phyloP scores from a whole-genome alignment of 2,329 filamentous ascomycete genomes.

The Phialophora chinensis region DNA sequence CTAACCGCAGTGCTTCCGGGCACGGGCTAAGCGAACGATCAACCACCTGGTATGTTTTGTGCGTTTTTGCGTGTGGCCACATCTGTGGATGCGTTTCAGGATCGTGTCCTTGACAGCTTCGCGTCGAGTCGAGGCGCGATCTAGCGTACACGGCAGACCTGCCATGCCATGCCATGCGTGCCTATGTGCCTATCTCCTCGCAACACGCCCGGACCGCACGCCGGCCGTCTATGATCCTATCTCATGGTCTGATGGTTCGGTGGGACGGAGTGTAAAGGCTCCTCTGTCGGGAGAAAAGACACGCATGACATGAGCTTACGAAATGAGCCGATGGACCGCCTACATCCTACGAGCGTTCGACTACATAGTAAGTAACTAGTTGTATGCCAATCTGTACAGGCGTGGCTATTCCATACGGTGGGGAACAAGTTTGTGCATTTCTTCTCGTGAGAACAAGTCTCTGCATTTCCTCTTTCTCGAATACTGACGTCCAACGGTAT shows the following conservation, averaged over 20 bases:
- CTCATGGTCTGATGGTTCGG: not conserved
- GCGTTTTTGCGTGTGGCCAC: no score
- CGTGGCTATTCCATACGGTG: not conserved
- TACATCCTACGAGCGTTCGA: not conserved
- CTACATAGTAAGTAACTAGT: not conserved
- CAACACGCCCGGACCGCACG: not conserved
- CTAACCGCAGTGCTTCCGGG: not conserved
- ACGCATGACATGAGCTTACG: not conserved
- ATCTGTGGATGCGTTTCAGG: not conserved
- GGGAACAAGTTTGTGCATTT: not conserved
- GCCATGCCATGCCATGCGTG: not conserved
- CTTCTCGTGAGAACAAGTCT: not conserved
- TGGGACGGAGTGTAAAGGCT: no score
- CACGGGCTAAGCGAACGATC: not conserved
- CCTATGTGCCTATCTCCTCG: not conserved
- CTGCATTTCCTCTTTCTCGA: not conserved
- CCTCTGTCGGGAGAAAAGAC: not conserved
- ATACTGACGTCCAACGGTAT: not conserved
- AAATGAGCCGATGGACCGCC: not conserved
- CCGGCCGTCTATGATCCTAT: not conserved
- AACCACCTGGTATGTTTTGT: not conserved
- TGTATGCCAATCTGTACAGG: not conserved
- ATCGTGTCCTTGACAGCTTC: not conserved
- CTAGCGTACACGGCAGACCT: not conserved
- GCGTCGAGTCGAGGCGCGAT: not conserved